These are phyloP conservation scores for Ophiosphaerella korrae DNA, from an alignment of 2,329 filamentous ascomycete genomes.

Conservation along the genomic window DNA sequence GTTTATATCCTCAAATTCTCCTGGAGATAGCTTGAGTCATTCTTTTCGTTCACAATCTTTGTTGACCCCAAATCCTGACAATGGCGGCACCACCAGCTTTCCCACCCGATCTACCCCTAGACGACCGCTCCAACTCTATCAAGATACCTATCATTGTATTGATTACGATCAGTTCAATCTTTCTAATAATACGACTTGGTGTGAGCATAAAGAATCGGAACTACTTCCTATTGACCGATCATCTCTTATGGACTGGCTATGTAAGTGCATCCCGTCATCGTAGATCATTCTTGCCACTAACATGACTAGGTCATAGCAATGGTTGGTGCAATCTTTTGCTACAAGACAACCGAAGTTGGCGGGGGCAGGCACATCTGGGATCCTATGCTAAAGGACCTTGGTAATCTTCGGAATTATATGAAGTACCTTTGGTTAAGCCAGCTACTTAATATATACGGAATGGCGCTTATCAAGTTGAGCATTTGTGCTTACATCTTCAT, in stretches of 20 bases:
- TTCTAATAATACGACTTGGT: slow-evolving; percentile 24
- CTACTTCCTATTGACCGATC: slow-evolving; percentile 29
- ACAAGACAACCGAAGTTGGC: slow-evolving; percentile 26
- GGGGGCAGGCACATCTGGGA: slow-evolving; percentile 33
- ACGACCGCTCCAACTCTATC: slow-evolving; percentile 28
- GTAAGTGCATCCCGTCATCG: slow-evolving; percentile 10
- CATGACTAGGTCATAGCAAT: slow-evolving; percentile 23
- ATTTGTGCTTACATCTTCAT: slow-evolving; percentile 35
- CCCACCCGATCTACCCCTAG: slow-evolving; percentile 19
- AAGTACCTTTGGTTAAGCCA: slow-evolving; percentile 29
- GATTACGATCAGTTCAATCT: slow-evolving; percentile 28
- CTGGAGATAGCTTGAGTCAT: too few species aligned
- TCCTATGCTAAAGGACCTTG: slow-evolving; percentile 20
- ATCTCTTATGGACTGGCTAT: slow-evolving; percentile 30
- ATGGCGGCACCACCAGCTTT: slow-evolving; percentile 17
- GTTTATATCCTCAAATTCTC: too few species aligned
- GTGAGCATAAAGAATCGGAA: slow-evolving; percentile 29
- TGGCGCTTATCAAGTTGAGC: slow-evolving; percentile 36
- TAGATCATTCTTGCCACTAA: slow-evolving; percentile 1
- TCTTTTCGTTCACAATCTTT: too few species aligned
- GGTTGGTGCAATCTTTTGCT: slow-evolving; percentile 22
- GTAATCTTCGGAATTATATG: slow-evolving; percentile 23
- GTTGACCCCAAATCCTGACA: background rate
- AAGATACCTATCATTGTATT: slow-evolving; percentile 28
- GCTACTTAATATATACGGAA: slow-evolving; percentile 31